Conservation (phyloP, 306 rosid genomes). For the Acacia crassicarpa region DNA sequence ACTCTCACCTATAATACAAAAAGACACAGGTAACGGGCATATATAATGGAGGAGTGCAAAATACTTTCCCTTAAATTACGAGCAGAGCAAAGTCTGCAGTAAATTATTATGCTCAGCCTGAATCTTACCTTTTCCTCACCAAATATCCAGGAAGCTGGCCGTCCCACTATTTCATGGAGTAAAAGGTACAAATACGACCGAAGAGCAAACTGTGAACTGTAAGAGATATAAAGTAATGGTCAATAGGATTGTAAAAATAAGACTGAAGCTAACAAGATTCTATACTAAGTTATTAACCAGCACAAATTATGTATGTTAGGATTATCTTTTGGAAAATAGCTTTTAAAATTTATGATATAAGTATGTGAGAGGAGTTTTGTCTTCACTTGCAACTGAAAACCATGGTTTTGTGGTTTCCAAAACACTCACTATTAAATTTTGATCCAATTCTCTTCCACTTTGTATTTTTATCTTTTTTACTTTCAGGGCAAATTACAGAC, state of each 20-base stretch:
- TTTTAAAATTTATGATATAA: too few relatives aligned
- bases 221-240: constrained; percentile 31
- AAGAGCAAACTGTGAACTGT: constrained; percentile 97
- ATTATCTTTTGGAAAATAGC: too few relatives aligned
- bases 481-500: background rate
- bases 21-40: constrained; percentile 28
- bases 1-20: constrained; percentile 72
- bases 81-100: background rate
- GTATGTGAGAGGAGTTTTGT: too few relatives aligned
- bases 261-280: constrained; percentile 1
- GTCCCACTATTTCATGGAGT: constrained; percentile 87
- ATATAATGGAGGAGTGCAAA: background rate
- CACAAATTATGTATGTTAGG: too few relatives aligned
- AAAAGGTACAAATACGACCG: constrained; percentile 86
- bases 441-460: background rate
- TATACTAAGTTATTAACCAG: background rate
- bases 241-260: constrained; percentile 8
- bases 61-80: constrained; percentile 6
- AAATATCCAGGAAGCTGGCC: constrained; percentile 82
- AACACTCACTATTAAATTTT: background rate
- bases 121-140: constrained; percentile 77
- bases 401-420: too few relatives aligned
- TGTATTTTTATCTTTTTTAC: background rate
- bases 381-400: too few relatives aligned
- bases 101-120: constrained; percentile 16